phyloP scores from a whole-genome alignment of 106 monocot genomes.

The Hemerocallis citrina region DNA sequence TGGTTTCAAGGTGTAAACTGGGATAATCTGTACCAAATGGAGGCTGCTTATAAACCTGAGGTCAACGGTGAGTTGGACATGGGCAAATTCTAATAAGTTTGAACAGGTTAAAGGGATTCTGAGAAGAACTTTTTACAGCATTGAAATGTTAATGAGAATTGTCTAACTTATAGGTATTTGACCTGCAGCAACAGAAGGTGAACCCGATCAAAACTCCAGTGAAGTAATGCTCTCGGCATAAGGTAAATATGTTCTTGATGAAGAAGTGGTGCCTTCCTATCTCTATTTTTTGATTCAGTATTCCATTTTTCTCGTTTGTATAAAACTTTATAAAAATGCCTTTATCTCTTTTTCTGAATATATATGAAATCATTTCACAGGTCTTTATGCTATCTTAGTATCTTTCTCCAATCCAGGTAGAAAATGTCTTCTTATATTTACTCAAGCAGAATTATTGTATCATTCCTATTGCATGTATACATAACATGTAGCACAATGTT shows the following conservation, averaged over 20 bases:
- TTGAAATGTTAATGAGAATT: no score
- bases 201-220: not conserved
- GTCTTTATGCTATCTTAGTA: no score
- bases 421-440: not conserved
- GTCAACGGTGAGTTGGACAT: conserved; percentile 18
- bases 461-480: no score
- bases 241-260: not conserved
- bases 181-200: not conserved
- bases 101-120: conserved; percentile 47
- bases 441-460: not conserved
- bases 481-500: no score
- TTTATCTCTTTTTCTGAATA: no score
- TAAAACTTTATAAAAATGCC: no score
- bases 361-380: no score
- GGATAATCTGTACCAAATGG: conserved; percentile 62
- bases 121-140: not conserved
- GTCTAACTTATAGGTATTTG: not conserved
- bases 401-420: not conserved
- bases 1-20: conserved; percentile 64
- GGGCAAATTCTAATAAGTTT: conserved; percentile 84
- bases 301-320: no score
- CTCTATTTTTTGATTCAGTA: not conserved
- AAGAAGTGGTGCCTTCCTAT: no score
- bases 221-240: not conserved
- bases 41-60: conserved; percentile 36